Evolutionary conservation across 2,329 filamentous ascomycete species (phyloP).

Genomic region (Shiraia bambusicola): DNA sequence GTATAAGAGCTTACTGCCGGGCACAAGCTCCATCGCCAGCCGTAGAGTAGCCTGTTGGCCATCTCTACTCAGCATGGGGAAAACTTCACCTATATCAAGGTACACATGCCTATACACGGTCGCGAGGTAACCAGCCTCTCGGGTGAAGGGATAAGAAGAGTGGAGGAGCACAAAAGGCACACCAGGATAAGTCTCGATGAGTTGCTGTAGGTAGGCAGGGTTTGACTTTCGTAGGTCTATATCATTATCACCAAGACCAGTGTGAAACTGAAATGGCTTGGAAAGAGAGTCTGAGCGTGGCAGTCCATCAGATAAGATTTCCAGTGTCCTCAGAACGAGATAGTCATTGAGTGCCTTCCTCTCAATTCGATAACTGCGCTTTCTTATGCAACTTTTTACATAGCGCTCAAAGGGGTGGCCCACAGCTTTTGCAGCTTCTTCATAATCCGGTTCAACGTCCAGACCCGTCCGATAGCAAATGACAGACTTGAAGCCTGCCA

Average conservation of each 20-base stretch:
- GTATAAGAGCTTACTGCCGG: slow-evolving; percentile 74
- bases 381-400: slow-evolving; percentile 42
- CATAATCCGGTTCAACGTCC: slow-evolving; percentile 50
- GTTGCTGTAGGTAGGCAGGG: slow-evolving; percentile 71
- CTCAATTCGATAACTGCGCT: slow-evolving; percentile 56
- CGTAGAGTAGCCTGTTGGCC: slow-evolving; percentile 72
- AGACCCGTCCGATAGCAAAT: slow-evolving; percentile 80
- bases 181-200: slow-evolving; percentile 68
- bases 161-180: slow-evolving; percentile 79
- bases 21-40: slow-evolving; percentile 73
- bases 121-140: slow-evolving; percentile 76
- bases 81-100: slow-evolving; percentile 80
- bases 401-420: slow-evolving; percentile 46
- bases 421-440: slow-evolving; percentile 39
- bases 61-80: slow-evolving; percentile 73
- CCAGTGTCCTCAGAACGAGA: slow-evolving; percentile 65
- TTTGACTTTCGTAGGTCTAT: slow-evolving; percentile 70
- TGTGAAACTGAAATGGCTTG: slow-evolving; percentile 83
- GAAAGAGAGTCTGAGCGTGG: slow-evolving; percentile 44
- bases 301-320: slow-evolving; percentile 53
- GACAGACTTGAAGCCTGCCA: slow-evolving; percentile 80
- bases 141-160: slow-evolving; percentile 77
- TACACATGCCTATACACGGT: slow-evolving; percentile 77
- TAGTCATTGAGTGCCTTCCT: slow-evolving; percentile 68
- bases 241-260: slow-evolving; percentile 78